phyloP scores from a whole-genome alignment of 768 basidiomycete genomes.

The Agaricus blazei region DNA sequence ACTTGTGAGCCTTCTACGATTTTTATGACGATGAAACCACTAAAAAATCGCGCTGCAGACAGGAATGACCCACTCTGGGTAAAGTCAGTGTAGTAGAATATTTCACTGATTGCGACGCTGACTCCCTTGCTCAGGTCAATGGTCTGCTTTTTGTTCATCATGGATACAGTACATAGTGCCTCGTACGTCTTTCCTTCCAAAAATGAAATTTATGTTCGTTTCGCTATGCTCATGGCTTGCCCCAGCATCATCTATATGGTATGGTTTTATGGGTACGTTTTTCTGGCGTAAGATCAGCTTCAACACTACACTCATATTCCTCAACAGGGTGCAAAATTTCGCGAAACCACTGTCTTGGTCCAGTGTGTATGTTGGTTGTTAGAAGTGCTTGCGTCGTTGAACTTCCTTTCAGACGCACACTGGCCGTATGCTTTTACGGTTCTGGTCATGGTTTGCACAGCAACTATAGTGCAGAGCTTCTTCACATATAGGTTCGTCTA shows the following conservation, averaged over 20 bases:
- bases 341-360: conserved; percentile 12
- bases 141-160: background rate
- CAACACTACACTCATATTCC: background rate
- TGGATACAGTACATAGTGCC: background rate
- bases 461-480: background rate
- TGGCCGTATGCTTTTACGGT: background rate
- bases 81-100: background rate
- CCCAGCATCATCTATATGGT: conserved; percentile 13
- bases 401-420: background rate
- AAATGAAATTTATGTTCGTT: background rate
- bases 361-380: conserved; percentile 10
- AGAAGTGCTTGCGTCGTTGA: background rate
- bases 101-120: background rate
- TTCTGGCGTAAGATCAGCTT: background rate
- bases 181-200: background rate
- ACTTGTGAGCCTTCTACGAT: conserved; percentile 2
- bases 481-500: background rate
- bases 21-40: background rate
- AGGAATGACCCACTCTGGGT: background rate
- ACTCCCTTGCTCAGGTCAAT: background rate
- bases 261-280: conserved; percentile 14
- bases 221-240: background rate
- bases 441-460: background rate
- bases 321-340: conserved; percentile 17
- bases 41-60: background rate